Percentiles rank a stretch among this genome's conserved stretches.
Conservation (phyloP, 768 basidiomycete genomes). For the Mycena leptocephala region DNA sequence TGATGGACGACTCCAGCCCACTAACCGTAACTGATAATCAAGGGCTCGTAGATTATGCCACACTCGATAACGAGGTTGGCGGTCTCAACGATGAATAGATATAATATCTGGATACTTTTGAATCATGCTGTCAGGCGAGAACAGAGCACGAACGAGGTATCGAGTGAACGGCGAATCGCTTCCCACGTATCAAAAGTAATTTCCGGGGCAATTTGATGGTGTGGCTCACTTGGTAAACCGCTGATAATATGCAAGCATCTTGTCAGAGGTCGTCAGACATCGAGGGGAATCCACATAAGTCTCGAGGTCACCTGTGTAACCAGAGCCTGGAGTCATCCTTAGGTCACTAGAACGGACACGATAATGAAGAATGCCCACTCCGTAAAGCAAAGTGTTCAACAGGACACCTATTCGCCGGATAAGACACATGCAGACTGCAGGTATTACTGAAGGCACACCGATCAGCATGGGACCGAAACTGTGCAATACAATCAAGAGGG, state of each 20-base stretch:
- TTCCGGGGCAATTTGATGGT: not conserved
- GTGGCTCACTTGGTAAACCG: constrained; percentile 14
- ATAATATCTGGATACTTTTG: constrained; percentile 11
- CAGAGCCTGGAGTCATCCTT: not conserved
- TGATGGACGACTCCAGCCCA: not conserved
- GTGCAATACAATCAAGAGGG: not conserved
- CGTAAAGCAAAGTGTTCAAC: constrained; percentile 10
- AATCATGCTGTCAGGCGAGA: not conserved
- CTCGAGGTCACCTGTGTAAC: constrained; percentile 2
- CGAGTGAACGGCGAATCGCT: constrained; percentile 20
- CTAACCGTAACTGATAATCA: constrained; percentile 21
- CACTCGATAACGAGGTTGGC: constrained; percentile 12
- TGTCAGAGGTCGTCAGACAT: not conserved
- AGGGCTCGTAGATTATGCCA: constrained; percentile 27
- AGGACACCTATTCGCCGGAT: constrained; percentile 11
- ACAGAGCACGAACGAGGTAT: not conserved
- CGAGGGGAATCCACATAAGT: not conserved
- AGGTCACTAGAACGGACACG: not conserved
- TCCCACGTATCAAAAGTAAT: not conserved
- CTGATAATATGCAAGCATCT: constrained; percentile 22
- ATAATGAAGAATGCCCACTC: not conserved
- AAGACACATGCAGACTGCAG: not conserved
- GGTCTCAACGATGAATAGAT: constrained; percentile 24
- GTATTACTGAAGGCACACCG: not conserved
- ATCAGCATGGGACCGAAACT: constrained; percentile 30